Base-by-base conservation (phyloP, 345 rosid genomes). In the Lumnitzera littorea region DNA sequence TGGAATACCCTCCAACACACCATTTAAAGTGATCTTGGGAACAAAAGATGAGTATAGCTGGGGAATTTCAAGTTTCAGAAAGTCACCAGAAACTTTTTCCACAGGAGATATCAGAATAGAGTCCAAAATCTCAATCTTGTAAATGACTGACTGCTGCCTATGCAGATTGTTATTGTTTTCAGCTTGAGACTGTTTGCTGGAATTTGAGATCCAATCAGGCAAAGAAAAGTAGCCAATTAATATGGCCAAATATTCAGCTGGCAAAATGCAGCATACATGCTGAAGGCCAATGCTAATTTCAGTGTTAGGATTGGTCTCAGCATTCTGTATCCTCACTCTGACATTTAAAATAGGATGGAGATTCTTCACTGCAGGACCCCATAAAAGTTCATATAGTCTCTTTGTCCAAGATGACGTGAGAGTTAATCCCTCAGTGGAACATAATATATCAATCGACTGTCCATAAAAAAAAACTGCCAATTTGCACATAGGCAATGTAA, bases 211-310 rank as follows among this genome's bases (percentile, higher is more conserved):
- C 98, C 98, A 89, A 59, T 83, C 96, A 51, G 87, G 84, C 78
- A 84, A 76, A 46, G 89, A 80, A 71, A 89, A 89, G 70, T 91
- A 91, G 53, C 96, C 96, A 60, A 85, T 85, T 62, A 91, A 53
- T 63, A 87, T 74, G 62, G 95, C 89, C 74, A 91, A 55, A 83
- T 73, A 89, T 58, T 89, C 86, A n/a, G 87, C 69, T 7, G 78
- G 88, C 54, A 91, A 62, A 71, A 80, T 69, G 75, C 92, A 91
- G 74, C 78, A 80, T n/a, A 84, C 71, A 72, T 89, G 92, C 74
- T 91, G 96, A 74, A 91, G 64, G 57, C 95, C 89, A 53, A 87
- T 70, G 77, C 89, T 85, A 61, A 91, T 81, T 80, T 91, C 95
- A 76, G 85, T 70, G 65, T 77, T 74, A 49, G 86, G 72, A 77